Percentiles rank a stretch among this genome's conserved stretches.
phyloP scores from a whole-genome alignment of 2,329 filamentous ascomycete species.

The Phialophora verrucosa region DNA sequence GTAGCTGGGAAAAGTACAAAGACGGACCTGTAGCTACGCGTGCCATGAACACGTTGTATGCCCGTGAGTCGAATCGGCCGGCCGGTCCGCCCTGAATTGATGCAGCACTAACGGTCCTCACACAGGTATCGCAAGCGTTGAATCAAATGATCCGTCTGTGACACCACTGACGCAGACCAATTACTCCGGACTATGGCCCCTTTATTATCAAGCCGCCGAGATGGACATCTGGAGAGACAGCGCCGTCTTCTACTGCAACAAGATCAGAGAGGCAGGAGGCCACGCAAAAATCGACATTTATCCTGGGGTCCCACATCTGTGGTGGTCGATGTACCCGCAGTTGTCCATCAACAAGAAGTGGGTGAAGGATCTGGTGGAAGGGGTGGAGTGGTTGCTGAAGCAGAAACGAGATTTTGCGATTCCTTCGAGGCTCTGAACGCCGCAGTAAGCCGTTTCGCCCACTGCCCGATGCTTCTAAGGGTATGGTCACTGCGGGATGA shows the following conservation, averaged over 20 bases:
- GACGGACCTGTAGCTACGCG: conserved; percentile 23
- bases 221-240: conserved; percentile 33
- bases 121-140: conserved; percentile 19
- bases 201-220: conserved; percentile 30
- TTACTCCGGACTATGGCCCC: conserved; percentile 22
- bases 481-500: background rate
- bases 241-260: conserved; percentile 27
- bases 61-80: conserved; percentile 10
- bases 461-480: too few species aligned
- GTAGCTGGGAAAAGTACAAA: conserved; percentile 27
- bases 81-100: background rate
- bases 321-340: conserved; percentile 29
- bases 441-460: background rate
- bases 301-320: conserved; percentile 27
- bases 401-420: background rate
- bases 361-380: conserved; percentile 23
- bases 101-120: background rate
- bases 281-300: conserved; percentile 26
- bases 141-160: conserved; percentile 1
- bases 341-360: conserved; percentile 30
- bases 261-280: conserved; percentile 23
- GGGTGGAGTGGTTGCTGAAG: conserved; percentile 27
- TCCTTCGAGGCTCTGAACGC: conserved; percentile 4
- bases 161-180: conserved; percentile 22
- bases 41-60: conserved; percentile 23